Base-by-base conservation (phyloP, 805 yeast genomes). In the Metschnikowia cubensis region DNA sequence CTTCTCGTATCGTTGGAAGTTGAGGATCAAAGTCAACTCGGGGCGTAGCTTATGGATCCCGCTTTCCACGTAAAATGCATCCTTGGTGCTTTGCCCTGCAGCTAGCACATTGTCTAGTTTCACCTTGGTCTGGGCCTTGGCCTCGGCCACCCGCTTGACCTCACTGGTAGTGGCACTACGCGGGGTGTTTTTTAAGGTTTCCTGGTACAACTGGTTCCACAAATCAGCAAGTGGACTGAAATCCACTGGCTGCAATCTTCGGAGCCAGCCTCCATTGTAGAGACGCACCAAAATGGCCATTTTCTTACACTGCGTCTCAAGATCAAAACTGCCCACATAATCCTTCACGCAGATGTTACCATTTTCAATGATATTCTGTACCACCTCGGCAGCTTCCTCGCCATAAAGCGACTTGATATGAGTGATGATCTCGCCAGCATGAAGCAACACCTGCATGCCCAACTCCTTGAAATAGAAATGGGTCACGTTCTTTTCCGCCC, bases 351-450 rank as follows among this genome's bases (percentile, higher is more conserved):
- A 76, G 48, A 89, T 63, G 58, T 83, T 83, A 0, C 96, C 97
- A 48, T 81, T 69, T 4, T 81, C 76, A n/a, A 88, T 63, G 40
- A 89, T 69, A 59, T 85, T 86, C 59, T 85, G 89, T 11, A 87
- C 71, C 20, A 87, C 77, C 47, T 81, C 82, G 1, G 87, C 83
- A n/a, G 62, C 58, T 13, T 68, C 68, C 20, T 68, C 70, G 14
- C 80, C 76, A 51, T 75, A 79, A 6, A 57, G 51, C n/a, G 67
- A 63, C 49, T 79, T 75, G 42, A 85, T 74, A 51, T 73, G 74
- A 45, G 76, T 65, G 32, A 89, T 73, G 52, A 90, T 82, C 48
- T 86, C 87, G 39, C 96, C 97, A 6, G 90, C 74, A 66, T 90
- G 88, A 15, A 90, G 65, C 47, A 89, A 70, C 49, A 79, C 66